Conservation (phyloP, 495 filamentous ascomycete genomes). For the Aspergillus haitiensis region DNA sequence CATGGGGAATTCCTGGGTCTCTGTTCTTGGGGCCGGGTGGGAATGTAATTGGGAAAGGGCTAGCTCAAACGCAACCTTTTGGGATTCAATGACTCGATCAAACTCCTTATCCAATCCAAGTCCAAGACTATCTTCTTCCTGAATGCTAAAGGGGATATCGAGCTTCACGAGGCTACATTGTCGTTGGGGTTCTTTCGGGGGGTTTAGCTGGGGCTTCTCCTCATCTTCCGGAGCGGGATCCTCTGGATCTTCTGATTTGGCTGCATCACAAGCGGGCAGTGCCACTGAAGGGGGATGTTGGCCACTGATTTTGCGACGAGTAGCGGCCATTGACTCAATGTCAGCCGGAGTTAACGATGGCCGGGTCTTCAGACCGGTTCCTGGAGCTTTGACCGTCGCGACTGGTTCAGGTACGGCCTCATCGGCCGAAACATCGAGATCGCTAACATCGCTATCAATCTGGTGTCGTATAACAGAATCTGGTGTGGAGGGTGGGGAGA, state of each 20-base stretch:
- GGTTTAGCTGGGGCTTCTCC: slow-evolving; percentile 25
- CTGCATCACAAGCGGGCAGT: slow-evolving; percentile 37
- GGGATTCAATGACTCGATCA: slow-evolving; percentile 89
- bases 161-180: slow-evolving; percentile 59
- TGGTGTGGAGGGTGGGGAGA: slow-evolving; percentile 72
- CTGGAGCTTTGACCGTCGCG: slow-evolving; percentile 87
- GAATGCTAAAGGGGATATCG: slow-evolving; percentile 63
- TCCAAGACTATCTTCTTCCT: slow-evolving; percentile 59
- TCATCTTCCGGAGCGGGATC: slow-evolving; percentile 32
- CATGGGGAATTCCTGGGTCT: slow-evolving; percentile 16
- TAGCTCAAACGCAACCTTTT: slow-evolving; percentile 82
- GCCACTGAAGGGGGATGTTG: slow-evolving; percentile 63
- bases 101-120: slow-evolving; percentile 89
- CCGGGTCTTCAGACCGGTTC: slow-evolving; percentile 84
- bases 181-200: slow-evolving; percentile 37
- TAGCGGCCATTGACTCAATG: slow-evolving; percentile 80
- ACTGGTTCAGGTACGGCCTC: slow-evolving; percentile 73
- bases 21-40: slow-evolving; percentile 12
- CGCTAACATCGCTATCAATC: slow-evolving; percentile 38
- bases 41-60: slow-evolving; percentile 44
- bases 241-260: slow-evolving; percentile 33
- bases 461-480: slow-evolving; percentile 93
- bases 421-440: slow-evolving; percentile 32
- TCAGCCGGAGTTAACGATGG: slow-evolving; percentile 86
- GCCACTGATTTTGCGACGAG: slow-evolving; percentile 79